Evolutionary conservation across 768 basidiomycete genomes (phyloP), one percentile per base, ranked within the genome.

Genomic region (Phlegmacium glaucopus): DNA sequence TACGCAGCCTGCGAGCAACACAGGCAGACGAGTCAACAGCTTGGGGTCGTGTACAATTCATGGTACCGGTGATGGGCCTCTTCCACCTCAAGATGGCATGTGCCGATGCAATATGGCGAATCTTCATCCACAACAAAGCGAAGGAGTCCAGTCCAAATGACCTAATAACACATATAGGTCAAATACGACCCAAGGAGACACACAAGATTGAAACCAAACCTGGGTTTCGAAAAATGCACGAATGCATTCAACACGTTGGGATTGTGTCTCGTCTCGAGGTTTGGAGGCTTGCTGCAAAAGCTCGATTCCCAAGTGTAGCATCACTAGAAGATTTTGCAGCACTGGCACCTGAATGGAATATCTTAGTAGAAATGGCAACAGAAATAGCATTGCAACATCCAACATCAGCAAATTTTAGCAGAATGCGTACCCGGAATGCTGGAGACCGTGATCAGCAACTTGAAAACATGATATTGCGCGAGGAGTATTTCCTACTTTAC

Each of bases 401-500:
- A 3, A 26, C 26, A 29, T 25, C 6, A 13, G 15, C 45, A 12
- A 41, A 27, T 29, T 15, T 50, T 7, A 39, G 28, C 8, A 17
- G 27, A 37, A 0, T 27, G 44, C n/a, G 36, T 32, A 1, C 9
- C 22, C 1, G 30, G 47, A 17, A 25, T 43, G 17, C 18, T 10
- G 22, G 6, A 1, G 47, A 53, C 7, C 48, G 64, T 4, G 72
- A 75, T 50, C 12, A 62, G 29, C 60, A 66, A 12, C 46, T 52
- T 10, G 66, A 71, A 48, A 76, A 77, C 45, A 40, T 45, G 0
- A 29, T 68, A 8, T 45, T 72, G 0, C 25, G 52, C 2, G 57
- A 72, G 10, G 50, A 68, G 25, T 68, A 71, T 22, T 56, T 69
- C 8, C 37, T 73, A 1, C 60, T 75, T 0, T 77, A 77, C 44